Evolutionary conservation across 345 rosid species (phyloP), one percentile per base, ranked within the genome.

Genomic region (Syzygium oleosum): DNA sequence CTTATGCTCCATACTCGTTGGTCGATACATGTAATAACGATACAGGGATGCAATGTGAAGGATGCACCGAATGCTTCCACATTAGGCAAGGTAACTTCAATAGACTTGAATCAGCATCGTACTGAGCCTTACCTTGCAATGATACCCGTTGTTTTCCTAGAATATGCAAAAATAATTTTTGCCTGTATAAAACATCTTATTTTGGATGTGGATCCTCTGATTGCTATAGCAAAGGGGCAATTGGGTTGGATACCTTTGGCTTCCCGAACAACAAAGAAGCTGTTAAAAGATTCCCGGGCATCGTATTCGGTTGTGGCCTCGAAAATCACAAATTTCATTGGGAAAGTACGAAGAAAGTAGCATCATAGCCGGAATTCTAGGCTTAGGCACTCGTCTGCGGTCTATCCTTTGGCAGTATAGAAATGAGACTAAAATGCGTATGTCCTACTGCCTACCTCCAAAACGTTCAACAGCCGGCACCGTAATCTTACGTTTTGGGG

Each of bases 211-310:
- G 77, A 63, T 63, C 31, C 31, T 27, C n/a, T 27, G 41, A 63
- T 29, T 63, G 77, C 41, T 63, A 29, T 49, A 53, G 56, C 56
- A 17, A 53, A 53, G 56, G 56, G 21, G 56, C 56, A 53, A 53
- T 17, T 53, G 38, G 9, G 29, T 61, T 61, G 19, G 1, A 61
- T 61, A 13, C 34, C 34, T n/a, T 61, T 3, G 34, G 19, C 77
- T 63, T 15, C 31, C 65, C 3, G 14, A 0, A 59, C 31, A 59
- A 6, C 0, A 25, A n/a, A 3, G 0, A 0, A 59, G 65, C 29
- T 59, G 14, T 59, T 16, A 59, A 59, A 59, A 59, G 31, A 59
- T 59, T 14, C 41, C 41, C 41, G 41, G 4, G 41, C 13, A 61
- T 8, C 68, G 16, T 16, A 61, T 61, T 7, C 68, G 29, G 68